Evolutionary conservation across 225 moss, liverwort and hornwort species (phyloP).

Genomic region (Ulota crispa): DNA sequence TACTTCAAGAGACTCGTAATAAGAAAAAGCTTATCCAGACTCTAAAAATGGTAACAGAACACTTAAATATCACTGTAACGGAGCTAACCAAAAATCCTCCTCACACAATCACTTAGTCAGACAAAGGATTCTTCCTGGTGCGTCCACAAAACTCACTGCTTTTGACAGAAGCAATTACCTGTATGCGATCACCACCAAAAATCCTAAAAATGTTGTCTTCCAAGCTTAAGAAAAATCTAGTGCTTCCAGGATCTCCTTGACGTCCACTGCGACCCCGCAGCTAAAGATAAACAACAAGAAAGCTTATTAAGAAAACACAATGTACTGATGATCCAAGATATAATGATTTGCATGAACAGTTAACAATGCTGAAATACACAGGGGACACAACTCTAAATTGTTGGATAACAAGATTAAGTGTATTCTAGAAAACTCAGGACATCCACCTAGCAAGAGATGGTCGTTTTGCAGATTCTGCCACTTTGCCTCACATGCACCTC

Average conservation of each 20-base stretch:
- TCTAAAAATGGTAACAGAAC: background rate
- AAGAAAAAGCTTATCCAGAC: background rate
- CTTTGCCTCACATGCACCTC: background rate
- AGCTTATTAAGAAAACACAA: background rate
- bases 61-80: background rate
- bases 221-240: constrained; percentile 92
- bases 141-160: background rate
- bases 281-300: constrained; percentile 29
- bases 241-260: constrained; percentile 98
- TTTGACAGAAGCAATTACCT: constrained; percentile 51
- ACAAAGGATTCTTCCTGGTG: background rate
- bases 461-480: constrained; percentile 17
- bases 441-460: background rate
- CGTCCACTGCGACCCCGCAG: constrained; percentile 95
- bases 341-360: background rate
- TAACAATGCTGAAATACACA: background rate
- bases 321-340: constrained; percentile 1
- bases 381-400: background rate
- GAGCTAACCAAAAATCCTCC: background rate
- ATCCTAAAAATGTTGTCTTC: constrained; percentile 98
- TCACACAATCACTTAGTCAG: background rate
- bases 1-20: background rate
- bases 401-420: background rate
- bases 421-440: background rate
- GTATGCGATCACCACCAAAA: constrained; percentile 97